Evolutionary conservation across 2,329 filamentous ascomycete genomes (phyloP), one percentile per base, ranked within the genome.

Genomic region (Neodidymelliopsis sp.): DNA sequence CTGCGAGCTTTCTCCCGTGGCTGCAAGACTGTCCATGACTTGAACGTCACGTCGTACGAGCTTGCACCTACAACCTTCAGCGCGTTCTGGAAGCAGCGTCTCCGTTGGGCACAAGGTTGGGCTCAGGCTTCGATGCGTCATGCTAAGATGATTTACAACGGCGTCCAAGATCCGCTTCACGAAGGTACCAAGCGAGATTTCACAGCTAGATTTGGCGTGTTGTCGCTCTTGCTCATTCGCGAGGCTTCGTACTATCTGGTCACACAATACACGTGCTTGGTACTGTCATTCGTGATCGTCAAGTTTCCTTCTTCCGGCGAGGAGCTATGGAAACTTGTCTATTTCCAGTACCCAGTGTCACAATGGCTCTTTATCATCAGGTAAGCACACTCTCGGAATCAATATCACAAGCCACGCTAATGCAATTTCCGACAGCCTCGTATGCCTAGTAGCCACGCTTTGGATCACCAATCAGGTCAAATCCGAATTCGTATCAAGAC

Each of bases 21-120:
- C 19, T 72, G 72, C 24, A 73, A 74, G 24, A 74, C 74, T 2
- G 73, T 79, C 0, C 77, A 80, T 44, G 77, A 80, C 41, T 69
- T 79, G 48, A 80, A 80, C 35, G 77, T 78, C 3, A 71, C 73
- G 9, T 79, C 76, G 0, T 80, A 77, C 54, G 77, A 80, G 55
- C 71, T 79, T 31, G 77, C 77, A 4, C 77, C 77, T 0, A 77
- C 75, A 2, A 75, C 72, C 2, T 71, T 75, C 43, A 44, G 55
- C 11, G 74, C 74, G 2, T 78, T 80, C 59, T 78, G 76, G 75
- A 79, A 79, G 59, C 77, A 80, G 52, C 72, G 77, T 8, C 70
- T 79, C n/a, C 67, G 77, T 44, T 80, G 77, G 77, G 74, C 77
- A 3, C 77, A 80, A 57, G 77, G 77, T 29, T 80, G 77, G 77